Conservation (phyloP, 2,329 filamentous ascomycete species). For the Harringtonia lauricola region DNA sequence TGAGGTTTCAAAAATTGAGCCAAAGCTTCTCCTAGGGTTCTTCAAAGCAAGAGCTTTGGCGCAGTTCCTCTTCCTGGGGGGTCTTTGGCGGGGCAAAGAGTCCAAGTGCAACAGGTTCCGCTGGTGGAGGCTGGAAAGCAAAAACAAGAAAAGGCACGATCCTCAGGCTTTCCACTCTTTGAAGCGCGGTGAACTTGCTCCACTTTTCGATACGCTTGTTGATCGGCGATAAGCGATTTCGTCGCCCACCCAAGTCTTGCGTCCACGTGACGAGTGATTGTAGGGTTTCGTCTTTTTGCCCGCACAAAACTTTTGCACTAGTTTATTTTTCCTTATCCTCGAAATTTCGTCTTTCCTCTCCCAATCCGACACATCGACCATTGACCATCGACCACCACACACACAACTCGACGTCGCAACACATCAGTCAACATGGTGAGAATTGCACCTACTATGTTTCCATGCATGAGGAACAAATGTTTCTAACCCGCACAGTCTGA, state of each 20-base stretch:
- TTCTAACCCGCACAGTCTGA: slow-evolving; percentile 52
- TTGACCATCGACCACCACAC: slow-evolving; percentile 5
- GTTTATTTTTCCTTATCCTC: slow-evolving; percentile 9
- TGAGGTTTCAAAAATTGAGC: slow-evolving; percentile 27
- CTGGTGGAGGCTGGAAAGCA: slow-evolving; percentile 5
- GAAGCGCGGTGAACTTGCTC: background rate
- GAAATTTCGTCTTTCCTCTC: slow-evolving; percentile 1
- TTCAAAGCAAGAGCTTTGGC: slow-evolving; percentile 8
- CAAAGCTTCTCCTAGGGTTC: slow-evolving; percentile 2
- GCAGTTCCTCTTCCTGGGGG: slow-evolving; percentile 1
- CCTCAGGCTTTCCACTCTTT: background rate
- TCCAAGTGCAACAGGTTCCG: background rate
- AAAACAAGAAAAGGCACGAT: background rate
- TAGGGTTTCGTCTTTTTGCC: slow-evolving; percentile 7
- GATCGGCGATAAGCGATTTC: background rate
- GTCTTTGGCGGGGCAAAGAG: slow-evolving; percentile 1
- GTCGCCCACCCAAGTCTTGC: slow-evolving; percentile 7
- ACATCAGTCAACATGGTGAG: slow-evolving; percentile 26
- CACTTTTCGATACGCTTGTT: background rate
- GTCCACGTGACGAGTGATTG: slow-evolving; percentile 4
- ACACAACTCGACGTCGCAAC: background rate
- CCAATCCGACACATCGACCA: slow-evolving; percentile 5
- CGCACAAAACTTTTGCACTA: slow-evolving; percentile 7
- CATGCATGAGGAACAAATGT: slow-evolving; percentile 9
- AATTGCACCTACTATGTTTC: too few species aligned